Conservation (phyloP, 2,329 filamentous ascomycete genomes). For the Colletotrichum paranaense region DNA sequence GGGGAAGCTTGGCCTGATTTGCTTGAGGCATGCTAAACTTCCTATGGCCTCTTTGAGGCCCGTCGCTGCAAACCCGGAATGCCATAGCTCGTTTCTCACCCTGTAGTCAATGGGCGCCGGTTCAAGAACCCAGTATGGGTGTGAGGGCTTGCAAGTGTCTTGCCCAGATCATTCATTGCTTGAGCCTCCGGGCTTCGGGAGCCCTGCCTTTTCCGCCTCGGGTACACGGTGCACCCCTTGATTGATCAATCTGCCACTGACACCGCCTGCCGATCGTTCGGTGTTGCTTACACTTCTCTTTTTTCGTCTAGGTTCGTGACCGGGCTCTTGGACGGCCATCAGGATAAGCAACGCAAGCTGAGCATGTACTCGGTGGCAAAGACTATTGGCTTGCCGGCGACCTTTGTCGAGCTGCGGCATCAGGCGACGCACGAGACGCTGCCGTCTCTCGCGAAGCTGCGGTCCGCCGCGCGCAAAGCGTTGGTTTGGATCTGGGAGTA, state of each 20-base stretch:
- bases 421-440: slow-evolving; percentile 91
- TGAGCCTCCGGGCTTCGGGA: neutral
- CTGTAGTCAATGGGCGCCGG: neutral
- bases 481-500: slow-evolving; percentile 89
- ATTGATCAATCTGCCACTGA: neutral
- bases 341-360: slow-evolving; percentile 73
- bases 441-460: slow-evolving; percentile 79
- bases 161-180: neutral
- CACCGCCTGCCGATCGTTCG: neutral
- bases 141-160: neutral
- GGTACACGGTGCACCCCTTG: neutral
- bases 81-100: neutral
- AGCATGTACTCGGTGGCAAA: slow-evolving; percentile 80
- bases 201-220: neutral
- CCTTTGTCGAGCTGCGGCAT: slow-evolving; percentile 90
- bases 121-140: neutral
- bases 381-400: slow-evolving; percentile 75
- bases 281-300: slow-evolving; percentile 6
- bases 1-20: neutral
- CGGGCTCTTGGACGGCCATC: slow-evolving; percentile 80
- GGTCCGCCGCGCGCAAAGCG: slow-evolving; percentile 75
- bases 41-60: neutral
- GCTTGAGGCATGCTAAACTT: neutral
- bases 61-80: neutral
- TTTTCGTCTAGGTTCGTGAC: slow-evolving; percentile 75